A percentile compares a stretch with the other conserved stretches of the same genome.
These are phyloP conservation scores for Aspergillus affinis DNA, from an alignment of 495 filamentous ascomycete genomes.

Conservation along the genomic window DNA sequence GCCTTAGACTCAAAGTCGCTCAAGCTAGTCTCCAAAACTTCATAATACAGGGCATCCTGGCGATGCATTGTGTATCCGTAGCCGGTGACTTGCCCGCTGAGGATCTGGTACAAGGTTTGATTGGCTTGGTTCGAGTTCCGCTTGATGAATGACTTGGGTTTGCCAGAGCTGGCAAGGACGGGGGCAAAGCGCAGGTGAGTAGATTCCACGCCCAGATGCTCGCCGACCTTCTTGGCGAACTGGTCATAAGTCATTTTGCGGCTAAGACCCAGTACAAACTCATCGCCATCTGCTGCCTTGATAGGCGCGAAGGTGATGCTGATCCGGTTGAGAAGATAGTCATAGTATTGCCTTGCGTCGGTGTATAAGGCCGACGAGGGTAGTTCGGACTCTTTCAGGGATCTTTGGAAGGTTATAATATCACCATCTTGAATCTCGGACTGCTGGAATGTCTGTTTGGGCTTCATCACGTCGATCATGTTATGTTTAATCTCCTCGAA, in stretches of 20 bases:
- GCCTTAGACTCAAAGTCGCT: slow-evolving; percentile 92
- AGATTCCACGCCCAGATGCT: slow-evolving; percentile 71
- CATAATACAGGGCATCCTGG: slow-evolving; percentile 78
- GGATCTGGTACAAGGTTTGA: slow-evolving; percentile 66
- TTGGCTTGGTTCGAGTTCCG: slow-evolving; percentile 60
- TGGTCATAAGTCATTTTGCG: slow-evolving; percentile 90
- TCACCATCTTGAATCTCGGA: slow-evolving; percentile 97
- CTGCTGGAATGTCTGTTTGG: slow-evolving; percentile 79
- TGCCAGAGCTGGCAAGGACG: slow-evolving; percentile 69
- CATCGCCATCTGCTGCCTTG: slow-evolving; percentile 42
- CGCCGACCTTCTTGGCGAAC: slow-evolving; percentile 80
- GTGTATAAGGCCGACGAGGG: slow-evolving; percentile 45
- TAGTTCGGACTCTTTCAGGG: slow-evolving; percentile 60
- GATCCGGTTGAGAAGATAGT: slow-evolving; percentile 84
- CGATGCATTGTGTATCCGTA: slow-evolving; percentile 67
- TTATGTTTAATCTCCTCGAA: slow-evolving; percentile 97
- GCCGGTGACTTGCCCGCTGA: slow-evolving; percentile 62
- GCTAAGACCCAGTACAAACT: slow-evolving; percentile 74
- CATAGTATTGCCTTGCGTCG: slow-evolving; percentile 84
- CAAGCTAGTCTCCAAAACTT: slow-evolving; percentile 89
- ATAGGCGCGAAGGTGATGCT: slow-evolving; percentile 55
- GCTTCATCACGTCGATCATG: slow-evolving; percentile 95
- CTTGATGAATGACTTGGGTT: slow-evolving; percentile 73
- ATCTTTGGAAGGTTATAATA: slow-evolving; percentile 88
- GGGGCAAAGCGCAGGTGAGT: slow-evolving; percentile 91